Percentiles rank a stretch among this genome's conserved stretches.
Conservation (phyloP, 768 basidiomycete genomes). For the Pisolithus orientalis region DNA sequence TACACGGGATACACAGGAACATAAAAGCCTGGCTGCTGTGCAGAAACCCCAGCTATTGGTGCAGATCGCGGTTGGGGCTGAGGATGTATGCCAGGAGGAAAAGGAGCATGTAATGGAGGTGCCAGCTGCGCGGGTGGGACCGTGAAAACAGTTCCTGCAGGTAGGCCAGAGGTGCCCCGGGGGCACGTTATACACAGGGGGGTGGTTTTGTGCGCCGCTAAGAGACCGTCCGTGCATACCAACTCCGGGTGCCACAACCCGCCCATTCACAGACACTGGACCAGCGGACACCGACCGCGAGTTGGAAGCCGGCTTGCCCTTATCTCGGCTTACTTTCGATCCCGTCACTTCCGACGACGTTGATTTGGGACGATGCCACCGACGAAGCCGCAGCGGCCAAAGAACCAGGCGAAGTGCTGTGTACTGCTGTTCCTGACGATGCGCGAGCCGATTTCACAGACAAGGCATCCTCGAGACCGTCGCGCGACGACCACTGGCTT, state of each 20-base stretch:
- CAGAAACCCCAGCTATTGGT: not conserved
- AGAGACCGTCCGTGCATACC: not conserved
- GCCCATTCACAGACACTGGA: not conserved
- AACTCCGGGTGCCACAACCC: not conserved
- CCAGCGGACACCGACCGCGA: not conserved
- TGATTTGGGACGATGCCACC: not conserved
- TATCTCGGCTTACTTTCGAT: not conserved
- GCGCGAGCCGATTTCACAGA: not conserved
- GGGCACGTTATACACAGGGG: not conserved
- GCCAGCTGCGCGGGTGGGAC: not conserved
- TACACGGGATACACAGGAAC: not conserved
- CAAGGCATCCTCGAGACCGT: not conserved
- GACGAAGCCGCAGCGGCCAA: not conserved
- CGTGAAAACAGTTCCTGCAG: not conserved
- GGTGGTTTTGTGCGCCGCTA: not conserved
- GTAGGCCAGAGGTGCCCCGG: not conserved
- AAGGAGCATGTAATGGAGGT: not conserved
- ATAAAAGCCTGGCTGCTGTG: not conserved
- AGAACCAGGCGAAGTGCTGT: not conserved
- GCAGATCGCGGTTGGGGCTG: not conserved
- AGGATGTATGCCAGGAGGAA: not conserved
- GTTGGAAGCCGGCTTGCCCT: not conserved
- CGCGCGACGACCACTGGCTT: not conserved
- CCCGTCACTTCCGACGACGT: not conserved
- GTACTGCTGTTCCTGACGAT: not conserved